Percentiles rank a stretch among this genome's conserved stretches.
Conservation (phyloP, 2,329 filamentous ascomycete genomes). For the Escovopsis sp. region DNA sequence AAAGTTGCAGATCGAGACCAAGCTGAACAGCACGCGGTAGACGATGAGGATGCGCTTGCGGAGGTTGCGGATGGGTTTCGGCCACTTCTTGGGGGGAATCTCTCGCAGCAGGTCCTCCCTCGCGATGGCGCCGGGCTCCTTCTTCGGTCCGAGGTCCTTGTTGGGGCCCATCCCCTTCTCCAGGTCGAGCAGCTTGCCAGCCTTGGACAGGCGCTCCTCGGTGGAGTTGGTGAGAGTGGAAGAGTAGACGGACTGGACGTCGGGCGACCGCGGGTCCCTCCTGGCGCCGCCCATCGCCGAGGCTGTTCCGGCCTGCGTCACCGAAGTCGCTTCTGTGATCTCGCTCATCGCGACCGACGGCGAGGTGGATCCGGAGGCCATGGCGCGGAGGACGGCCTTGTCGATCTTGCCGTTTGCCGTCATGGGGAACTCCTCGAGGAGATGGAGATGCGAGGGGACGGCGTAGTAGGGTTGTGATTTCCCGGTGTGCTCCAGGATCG, state of each 20-base stretch:
- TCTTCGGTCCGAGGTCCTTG: too few relatives aligned
- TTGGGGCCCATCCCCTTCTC: constrained; percentile 14
- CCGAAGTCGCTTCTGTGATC: constrained; percentile 3
- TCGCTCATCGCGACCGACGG: constrained; percentile 2
- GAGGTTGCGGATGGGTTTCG: constrained; percentile 24
- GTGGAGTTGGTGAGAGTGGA: constrained; percentile 15
- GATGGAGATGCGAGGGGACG: constrained; percentile 31
- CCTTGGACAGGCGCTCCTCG: constrained; percentile 5
- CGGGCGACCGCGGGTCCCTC: constrained; percentile 7
- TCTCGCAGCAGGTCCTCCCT: constrained; percentile 13
- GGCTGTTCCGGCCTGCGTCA: not conserved
- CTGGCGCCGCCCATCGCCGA: constrained; percentile 7
- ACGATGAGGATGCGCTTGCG: constrained; percentile 33
- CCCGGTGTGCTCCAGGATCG: constrained; percentile 25
- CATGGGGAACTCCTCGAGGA: constrained; percentile 29
- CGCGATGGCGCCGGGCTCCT: too few relatives aligned
- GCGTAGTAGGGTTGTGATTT: constrained; percentile 40
- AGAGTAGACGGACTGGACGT: constrained; percentile 17
- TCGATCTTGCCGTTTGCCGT: constrained; percentile 44
- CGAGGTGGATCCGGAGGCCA: constrained; percentile 13
- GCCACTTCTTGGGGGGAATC: constrained; percentile 26
- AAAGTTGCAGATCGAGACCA: constrained; percentile 36
- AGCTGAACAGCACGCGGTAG: constrained; percentile 41
- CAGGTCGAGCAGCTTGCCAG: not conserved
- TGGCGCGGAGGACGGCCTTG: constrained; percentile 28